These are phyloP conservation scores for Leishmania turanica DNA, from an alignment of 208 protist genomes.

Conservation along the genomic window DNA sequence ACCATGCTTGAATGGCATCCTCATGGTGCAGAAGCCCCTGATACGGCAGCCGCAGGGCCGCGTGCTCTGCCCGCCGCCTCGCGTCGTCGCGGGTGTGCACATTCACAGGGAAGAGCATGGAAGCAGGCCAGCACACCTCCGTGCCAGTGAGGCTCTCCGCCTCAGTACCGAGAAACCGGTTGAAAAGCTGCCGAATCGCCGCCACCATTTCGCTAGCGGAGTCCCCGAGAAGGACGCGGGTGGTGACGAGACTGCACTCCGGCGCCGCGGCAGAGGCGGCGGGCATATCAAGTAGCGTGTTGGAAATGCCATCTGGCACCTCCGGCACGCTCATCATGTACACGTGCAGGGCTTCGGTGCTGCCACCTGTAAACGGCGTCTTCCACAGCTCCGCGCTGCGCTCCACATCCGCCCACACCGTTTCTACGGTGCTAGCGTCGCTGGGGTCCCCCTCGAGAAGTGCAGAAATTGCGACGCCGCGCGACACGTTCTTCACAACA, in stretches of 20 bases:
- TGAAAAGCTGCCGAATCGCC: slow-evolving; percentile 33
- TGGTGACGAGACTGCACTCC: neutral
- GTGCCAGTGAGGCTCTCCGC: slow-evolving; percentile 13
- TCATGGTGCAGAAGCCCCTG: slow-evolving; percentile 36
- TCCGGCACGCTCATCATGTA: slow-evolving; percentile 23
- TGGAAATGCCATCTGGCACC: slow-evolving; percentile 7
- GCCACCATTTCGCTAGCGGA: slow-evolving; percentile 34
- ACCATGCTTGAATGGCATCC: slow-evolving; percentile 40
- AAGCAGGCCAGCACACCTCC: slow-evolving; percentile 58
- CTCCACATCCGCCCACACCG: neutral
- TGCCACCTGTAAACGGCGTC: neutral
- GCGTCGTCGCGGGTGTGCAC: slow-evolving; percentile 42
- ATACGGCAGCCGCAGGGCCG: slow-evolving; percentile 51
- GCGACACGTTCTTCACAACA: slow-evolving; percentile 6
- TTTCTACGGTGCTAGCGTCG: neutral
- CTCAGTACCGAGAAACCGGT: slow-evolving; percentile 21
- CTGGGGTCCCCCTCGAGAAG: neutral
- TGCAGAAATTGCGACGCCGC: neutral
- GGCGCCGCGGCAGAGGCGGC: neutral
- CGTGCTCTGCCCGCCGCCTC: slow-evolving; percentile 53
- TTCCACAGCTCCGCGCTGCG: slow-evolving; percentile 7
- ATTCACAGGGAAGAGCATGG: slow-evolving; percentile 64
- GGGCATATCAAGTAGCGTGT: slow-evolving; percentile 20
- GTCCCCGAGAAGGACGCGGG: slow-evolving; percentile 53
- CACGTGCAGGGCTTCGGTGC: slow-evolving; percentile 18